Evolutionary conservation across 2,329 filamentous ascomycete species (phyloP).

Genomic region (Scytalidium sp.): DNA sequence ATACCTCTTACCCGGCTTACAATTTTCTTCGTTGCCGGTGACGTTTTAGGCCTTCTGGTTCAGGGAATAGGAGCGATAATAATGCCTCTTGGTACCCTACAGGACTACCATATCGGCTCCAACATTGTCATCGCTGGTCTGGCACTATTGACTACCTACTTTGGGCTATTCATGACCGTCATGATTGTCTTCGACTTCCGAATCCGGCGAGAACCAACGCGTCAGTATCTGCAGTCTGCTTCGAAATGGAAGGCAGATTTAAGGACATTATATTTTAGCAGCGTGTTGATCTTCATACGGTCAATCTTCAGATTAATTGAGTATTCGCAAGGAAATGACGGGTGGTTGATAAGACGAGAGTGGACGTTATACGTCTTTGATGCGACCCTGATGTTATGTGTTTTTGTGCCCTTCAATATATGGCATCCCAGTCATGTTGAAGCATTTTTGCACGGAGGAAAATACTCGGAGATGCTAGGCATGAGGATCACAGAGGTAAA

Average conservation of each 20-base stretch:
- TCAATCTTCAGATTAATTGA: constrained; percentile 4
- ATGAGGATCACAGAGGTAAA: too few species aligned
- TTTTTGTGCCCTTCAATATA: constrained; percentile 47
- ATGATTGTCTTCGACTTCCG: too few species aligned
- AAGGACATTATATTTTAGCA: too few species aligned
- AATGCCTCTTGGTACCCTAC: not conserved
- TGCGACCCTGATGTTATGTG: constrained; percentile 2
- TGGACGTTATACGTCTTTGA: constrained; percentile 6
- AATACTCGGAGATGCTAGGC: not conserved
- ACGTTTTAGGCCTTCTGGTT: constrained; percentile 37
- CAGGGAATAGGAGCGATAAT: constrained; percentile 26
- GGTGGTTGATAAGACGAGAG: constrained; percentile 1
- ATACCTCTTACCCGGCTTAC: constrained; percentile 31
- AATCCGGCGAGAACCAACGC: too few species aligned
- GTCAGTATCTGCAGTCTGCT: not conserved
- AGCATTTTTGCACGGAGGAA: not conserved
- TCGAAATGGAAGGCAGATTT: too few species aligned
- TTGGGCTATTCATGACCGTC: constrained; percentile 2
- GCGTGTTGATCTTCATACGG: too few species aligned
- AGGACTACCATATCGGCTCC: constrained; percentile 1
- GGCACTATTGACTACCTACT: not conserved
- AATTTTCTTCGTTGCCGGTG: constrained; percentile 40
- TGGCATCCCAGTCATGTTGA: constrained; percentile 41
- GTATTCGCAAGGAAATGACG: constrained; percentile 1
- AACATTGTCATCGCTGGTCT: constrained; percentile 3